Conservation (phyloP, 2,329 filamentous ascomycete genomes). For the Gremmenia infestans region DNA sequence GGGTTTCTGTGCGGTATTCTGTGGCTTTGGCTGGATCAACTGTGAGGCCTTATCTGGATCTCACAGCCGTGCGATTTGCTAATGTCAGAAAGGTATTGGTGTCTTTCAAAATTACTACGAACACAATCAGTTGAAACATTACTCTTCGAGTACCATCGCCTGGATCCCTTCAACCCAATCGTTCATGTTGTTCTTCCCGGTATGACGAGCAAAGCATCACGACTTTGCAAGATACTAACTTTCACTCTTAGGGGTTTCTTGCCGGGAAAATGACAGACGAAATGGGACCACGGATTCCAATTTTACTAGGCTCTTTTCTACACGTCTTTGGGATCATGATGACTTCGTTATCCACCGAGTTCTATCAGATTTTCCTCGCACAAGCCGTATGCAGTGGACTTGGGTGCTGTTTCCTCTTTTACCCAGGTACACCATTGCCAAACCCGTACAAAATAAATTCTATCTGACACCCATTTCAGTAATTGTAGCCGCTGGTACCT, state of each 20-base stretch:
- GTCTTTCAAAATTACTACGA: slow-evolving; percentile 36
- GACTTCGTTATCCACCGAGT: slow-evolving; percentile 32
- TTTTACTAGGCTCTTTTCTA: slow-evolving; percentile 21
- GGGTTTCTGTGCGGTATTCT: slow-evolving; percentile 39
- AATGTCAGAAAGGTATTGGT: slow-evolving; percentile 33
- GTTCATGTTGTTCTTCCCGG: slow-evolving; percentile 38
- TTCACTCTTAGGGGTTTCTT: neutral
- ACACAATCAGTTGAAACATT: slow-evolving; percentile 31
- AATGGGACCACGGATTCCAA: slow-evolving; percentile 3
- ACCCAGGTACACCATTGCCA: slow-evolving; percentile 30
- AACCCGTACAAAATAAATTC: slow-evolving; percentile 38
- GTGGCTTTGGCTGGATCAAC: slow-evolving; percentile 43
- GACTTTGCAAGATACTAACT: neutral
- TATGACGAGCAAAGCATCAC: neutral
- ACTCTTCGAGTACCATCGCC: slow-evolving; percentile 33
- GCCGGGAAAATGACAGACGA: slow-evolving; percentile 1
- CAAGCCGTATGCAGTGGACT: slow-evolving; percentile 36
- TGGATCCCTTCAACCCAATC: slow-evolving; percentile 45
- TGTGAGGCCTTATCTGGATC: slow-evolving; percentile 17
- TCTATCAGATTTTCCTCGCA: slow-evolving; percentile 37
- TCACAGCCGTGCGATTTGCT: neutral
- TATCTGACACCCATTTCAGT: neutral
- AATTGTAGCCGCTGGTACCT: slow-evolving; percentile 36
- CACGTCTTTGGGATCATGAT: slow-evolving; percentile 34
- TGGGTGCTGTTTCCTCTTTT: slow-evolving; percentile 34